phyloP scores from a whole-genome alignment of 192 early-diverging fungal species.

The Linnemannia zychae region DNA sequence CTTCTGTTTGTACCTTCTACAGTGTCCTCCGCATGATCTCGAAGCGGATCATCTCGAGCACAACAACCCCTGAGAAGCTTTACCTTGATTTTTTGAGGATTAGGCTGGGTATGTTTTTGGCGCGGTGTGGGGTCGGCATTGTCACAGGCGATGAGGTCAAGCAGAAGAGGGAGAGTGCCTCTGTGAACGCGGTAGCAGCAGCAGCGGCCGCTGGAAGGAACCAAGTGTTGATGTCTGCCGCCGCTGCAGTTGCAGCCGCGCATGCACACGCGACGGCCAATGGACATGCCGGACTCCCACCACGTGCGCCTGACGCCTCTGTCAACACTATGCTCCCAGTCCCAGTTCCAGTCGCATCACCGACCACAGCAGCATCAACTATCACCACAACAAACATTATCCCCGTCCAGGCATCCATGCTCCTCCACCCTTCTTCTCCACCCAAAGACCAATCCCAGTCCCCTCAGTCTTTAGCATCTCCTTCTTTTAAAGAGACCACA shows the following conservation, averaged over 20 bases:
- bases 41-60: slow-evolving; percentile 47
- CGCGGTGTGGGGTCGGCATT: slow-evolving; percentile 55
- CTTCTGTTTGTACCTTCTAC: slow-evolving; percentile 54
- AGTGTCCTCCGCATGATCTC: slow-evolving; percentile 56
- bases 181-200: background rate
- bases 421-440: slow-evolving; percentile 1
- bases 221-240: background rate
- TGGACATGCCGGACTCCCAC: background rate
- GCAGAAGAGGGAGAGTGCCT: slow-evolving; percentile 21
- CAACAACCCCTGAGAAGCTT: slow-evolving; percentile 47
- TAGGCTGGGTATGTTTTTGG: slow-evolving; percentile 56
- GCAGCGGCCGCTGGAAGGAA: background rate
- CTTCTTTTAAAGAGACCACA: background rate
- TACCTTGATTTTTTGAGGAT: slow-evolving; percentile 55
- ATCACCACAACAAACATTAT: slow-evolving; percentile 7
- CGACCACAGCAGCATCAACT: background rate
- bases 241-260: background rate
- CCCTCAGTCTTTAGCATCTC: background rate
- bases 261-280: background rate
- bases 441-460: background rate
- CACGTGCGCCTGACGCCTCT: background rate
- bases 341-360: background rate
- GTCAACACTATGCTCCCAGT: background rate
- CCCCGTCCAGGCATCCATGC: background rate
- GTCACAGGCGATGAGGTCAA: slow-evolving; percentile 46